Evolutionary conservation across 1,284 basidiomycete species (phyloP).

Genomic region (Rhizoctonia solani): DNA sequence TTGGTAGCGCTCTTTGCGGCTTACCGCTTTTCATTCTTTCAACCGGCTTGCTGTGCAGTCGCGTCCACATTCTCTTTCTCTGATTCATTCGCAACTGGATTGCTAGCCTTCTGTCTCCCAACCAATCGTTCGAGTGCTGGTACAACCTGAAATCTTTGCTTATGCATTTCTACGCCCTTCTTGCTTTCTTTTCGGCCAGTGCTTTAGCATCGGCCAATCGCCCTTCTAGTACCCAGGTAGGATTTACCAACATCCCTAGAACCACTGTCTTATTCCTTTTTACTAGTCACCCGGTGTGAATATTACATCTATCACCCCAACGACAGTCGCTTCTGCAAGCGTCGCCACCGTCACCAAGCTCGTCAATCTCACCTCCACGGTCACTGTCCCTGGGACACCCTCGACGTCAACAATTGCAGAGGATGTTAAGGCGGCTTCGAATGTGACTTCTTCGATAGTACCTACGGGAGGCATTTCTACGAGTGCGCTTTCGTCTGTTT

Average conservation of each 20-base stretch:
- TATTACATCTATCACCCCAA: too few relatives aligned
- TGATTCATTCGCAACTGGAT: conserved; percentile 35
- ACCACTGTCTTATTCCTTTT: too few relatives aligned
- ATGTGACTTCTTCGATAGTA: too few relatives aligned
- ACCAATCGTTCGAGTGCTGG: background rate
- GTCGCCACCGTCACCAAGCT: conserved; percentile 20
- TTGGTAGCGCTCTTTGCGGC: conserved; percentile 29
- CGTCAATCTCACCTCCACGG: conserved; percentile 19
- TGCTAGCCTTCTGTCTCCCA: conserved; percentile 10
- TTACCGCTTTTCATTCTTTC: conserved; percentile 33
- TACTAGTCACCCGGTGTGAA: too few relatives aligned
- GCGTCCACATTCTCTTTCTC: conserved; percentile 17
- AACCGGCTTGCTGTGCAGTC: conserved; percentile 27
- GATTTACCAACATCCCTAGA: too few relatives aligned
- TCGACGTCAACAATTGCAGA: background rate
- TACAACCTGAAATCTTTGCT: background rate
- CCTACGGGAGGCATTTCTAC: background rate
- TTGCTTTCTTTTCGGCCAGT: background rate
- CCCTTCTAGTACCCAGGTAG: too few relatives aligned
- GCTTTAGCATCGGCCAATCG: conserved; percentile 17
- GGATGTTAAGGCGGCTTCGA: background rate
- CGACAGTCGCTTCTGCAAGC: conserved; percentile 2
- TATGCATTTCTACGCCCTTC: background rate
- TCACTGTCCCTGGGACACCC: background rate
- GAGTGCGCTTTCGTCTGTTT: background rate